These are phyloP conservation scores for Raphanus raphanistrum DNA, from an alignment of 345 rosid genomes.

Conservation along the genomic window DNA sequence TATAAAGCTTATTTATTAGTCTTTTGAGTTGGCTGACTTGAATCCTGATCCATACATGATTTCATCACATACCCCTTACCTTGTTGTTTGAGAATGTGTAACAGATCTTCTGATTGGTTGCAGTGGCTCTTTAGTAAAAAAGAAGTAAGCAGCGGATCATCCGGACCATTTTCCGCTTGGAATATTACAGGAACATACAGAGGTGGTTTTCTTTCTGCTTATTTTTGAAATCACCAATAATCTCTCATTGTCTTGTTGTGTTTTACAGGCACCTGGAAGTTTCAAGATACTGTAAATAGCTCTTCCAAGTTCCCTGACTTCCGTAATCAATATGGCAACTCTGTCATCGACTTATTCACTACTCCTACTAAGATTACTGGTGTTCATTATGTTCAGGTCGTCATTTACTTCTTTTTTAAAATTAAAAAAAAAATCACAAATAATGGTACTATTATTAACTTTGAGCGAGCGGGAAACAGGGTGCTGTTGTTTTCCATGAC, in stretches of 20 bases:
- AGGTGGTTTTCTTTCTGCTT: slow-evolving; percentile 65
- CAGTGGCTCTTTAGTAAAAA: slow-evolving; percentile 76
- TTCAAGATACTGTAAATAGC: slow-evolving; percentile 54
- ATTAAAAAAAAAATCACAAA: too few relatives aligned
- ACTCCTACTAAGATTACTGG: slow-evolving; percentile 85
- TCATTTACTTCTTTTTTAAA: background rate
- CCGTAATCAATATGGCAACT: slow-evolving; percentile 72
- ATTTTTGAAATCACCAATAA: too few relatives aligned
- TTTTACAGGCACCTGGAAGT: slow-evolving; percentile 81
- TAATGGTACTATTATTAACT: background rate
- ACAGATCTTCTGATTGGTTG: background rate
- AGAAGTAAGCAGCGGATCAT: slow-evolving; percentile 48
- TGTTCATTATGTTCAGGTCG: slow-evolving; percentile 95
- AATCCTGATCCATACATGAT: background rate
- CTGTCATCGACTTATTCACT: slow-evolving; percentile 80
- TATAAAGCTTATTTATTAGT: background rate
- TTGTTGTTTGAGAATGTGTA: background rate
- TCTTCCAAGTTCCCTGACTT: slow-evolving; percentile 82
- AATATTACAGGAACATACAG: slow-evolving; percentile 96
- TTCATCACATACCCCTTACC: background rate
- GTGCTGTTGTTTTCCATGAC: slow-evolving; percentile 92
- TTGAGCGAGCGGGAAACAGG: slow-evolving; percentile 50
- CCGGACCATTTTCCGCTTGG: slow-evolving; percentile 80
- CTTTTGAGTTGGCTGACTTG: background rate
- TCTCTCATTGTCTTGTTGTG: background rate